Percentiles rank a stretch among this genome's conserved stretches.
phyloP scores from a whole-genome alignment of 345 rosid species.

The Eucalyptus cloeziana region DNA sequence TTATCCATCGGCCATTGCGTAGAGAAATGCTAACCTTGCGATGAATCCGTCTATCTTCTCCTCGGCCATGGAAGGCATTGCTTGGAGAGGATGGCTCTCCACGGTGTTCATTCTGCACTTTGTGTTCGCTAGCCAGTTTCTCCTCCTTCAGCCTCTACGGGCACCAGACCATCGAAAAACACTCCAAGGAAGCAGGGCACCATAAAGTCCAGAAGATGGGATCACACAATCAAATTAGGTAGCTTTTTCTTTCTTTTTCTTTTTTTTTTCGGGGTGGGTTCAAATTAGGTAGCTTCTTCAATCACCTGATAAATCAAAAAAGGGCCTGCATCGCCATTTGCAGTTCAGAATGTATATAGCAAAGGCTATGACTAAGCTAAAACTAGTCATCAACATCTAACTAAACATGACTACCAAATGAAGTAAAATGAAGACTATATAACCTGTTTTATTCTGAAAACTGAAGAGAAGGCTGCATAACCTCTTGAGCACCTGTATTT shows the following conservation, averaged over 20 bases:
- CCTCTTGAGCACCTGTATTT: background rate
- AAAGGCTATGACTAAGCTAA: conserved; percentile 3
- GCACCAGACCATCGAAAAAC: background rate
- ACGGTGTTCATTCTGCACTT: too few relatives aligned
- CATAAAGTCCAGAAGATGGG: conserved; percentile 4
- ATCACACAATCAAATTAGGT: conserved; percentile 14
- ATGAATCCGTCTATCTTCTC: too few relatives aligned
- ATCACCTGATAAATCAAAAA: conserved; percentile 15
- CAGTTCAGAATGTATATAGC: conserved; percentile 14
- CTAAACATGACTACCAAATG: background rate
- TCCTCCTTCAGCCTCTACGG: too few relatives aligned
- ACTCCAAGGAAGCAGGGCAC: conserved; percentile 9
- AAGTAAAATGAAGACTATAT: background rate
- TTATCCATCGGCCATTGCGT: background rate
- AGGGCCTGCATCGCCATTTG: conserved; percentile 39
- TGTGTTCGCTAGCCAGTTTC: too few relatives aligned
- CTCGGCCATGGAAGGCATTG: too few relatives aligned
- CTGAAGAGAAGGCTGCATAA: background rate
- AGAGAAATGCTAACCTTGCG: too few relatives aligned
- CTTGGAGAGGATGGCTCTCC: too few relatives aligned
- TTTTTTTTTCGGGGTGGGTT: too few relatives aligned
- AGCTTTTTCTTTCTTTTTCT: too few relatives aligned
- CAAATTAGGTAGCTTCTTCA: conserved; percentile 16
- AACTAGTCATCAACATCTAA: background rate
- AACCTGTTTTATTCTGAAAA: background rate